Conservation (phyloP, 179 eudicot genomes). For the Dionaea muscipula region DNA sequence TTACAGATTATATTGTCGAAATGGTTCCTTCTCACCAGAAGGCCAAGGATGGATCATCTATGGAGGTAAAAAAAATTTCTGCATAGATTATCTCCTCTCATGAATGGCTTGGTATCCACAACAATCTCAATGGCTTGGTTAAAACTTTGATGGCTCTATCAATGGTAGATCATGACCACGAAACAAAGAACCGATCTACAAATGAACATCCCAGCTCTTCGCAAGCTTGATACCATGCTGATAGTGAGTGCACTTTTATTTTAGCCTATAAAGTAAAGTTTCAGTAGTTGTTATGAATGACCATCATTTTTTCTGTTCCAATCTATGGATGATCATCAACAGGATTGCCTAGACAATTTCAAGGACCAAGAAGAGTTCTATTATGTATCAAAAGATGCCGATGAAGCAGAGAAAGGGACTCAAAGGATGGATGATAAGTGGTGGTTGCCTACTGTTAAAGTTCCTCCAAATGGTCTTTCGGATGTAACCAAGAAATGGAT, state of each 20-base stretch:
- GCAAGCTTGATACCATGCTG: constrained; percentile 62
- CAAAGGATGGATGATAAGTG: constrained; percentile 37
- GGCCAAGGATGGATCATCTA: constrained; percentile 45
- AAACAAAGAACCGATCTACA: constrained; percentile 61
- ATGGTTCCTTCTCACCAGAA: constrained; percentile 58
- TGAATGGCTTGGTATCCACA: no score
- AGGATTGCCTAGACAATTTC: constrained; percentile 81
- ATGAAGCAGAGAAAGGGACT: constrained; percentile 16
- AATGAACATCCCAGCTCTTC: constrained; percentile 60
- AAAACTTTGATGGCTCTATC: not conserved
- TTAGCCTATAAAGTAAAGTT: no score
- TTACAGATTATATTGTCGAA: constrained; percentile 68
- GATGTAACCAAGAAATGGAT: constrained; percentile 57
- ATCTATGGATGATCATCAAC: constrained; percentile 7
- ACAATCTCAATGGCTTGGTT: not conserved
- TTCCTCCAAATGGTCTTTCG: constrained; percentile 54
- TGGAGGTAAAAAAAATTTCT: constrained; percentile 39
- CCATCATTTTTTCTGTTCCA: not conserved
- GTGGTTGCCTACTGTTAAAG: constrained; percentile 81
- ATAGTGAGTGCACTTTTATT: constrained; percentile 33
- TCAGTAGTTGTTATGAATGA: no score
- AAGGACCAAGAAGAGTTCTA: constrained; percentile 61
- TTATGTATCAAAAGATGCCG: constrained; percentile 43
- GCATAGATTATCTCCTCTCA: not conserved
- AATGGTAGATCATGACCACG: constrained; percentile 47